Conservation (phyloP, 495 filamentous ascomycete genomes). For the Margaritispora aquatica region DNA sequence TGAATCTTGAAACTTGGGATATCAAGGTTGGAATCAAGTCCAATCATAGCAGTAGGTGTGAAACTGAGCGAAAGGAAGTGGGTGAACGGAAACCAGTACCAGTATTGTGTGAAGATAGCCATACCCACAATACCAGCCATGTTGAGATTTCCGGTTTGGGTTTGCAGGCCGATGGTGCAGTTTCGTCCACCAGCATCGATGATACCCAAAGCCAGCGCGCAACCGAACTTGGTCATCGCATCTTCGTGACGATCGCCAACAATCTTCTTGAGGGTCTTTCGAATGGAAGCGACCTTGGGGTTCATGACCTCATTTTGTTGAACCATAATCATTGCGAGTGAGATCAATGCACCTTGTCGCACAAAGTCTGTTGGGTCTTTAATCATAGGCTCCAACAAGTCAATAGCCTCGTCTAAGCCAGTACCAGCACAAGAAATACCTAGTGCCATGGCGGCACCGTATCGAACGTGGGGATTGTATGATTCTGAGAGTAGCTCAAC, state of each 20-base stretch:
- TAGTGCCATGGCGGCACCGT: constrained; percentile 96
- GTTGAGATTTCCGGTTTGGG: constrained; percentile 95
- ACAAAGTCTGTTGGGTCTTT: constrained; percentile 99
- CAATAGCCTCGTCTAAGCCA: constrained; percentile 92
- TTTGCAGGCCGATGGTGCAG: constrained; percentile 96
- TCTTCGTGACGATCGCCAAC: constrained; percentile 95
- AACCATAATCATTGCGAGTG: constrained; percentile 93
- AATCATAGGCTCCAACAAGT: constrained; percentile 97
- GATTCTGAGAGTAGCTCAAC: constrained; percentile 97
- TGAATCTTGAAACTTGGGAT: constrained; percentile 95
- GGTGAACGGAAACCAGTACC: constrained; percentile 99
- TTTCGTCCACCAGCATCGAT: constrained; percentile 98
- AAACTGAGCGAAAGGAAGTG: constrained; percentile 96
- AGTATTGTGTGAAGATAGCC: constrained; percentile 98
- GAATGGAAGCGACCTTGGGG: constrained; percentile 73
- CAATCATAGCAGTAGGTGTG: constrained; percentile 89
- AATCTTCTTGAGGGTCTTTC: constrained; percentile 84
- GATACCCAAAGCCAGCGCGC: constrained; percentile 88
- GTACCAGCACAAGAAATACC: constrained; percentile 98
- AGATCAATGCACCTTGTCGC: constrained; percentile 91
- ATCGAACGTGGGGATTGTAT: constrained; percentile 98
- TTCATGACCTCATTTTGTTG: constrained; percentile 98
- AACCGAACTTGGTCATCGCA: constrained; percentile 98
- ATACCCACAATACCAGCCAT: constrained; percentile 97
- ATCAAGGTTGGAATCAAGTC: constrained; percentile 86